A percentile compares a stretch with the other conserved stretches of the same genome.
Evolutionary conservation across 306 rosid genomes (phyloP).

Genomic region (Quercus suber): DNA sequence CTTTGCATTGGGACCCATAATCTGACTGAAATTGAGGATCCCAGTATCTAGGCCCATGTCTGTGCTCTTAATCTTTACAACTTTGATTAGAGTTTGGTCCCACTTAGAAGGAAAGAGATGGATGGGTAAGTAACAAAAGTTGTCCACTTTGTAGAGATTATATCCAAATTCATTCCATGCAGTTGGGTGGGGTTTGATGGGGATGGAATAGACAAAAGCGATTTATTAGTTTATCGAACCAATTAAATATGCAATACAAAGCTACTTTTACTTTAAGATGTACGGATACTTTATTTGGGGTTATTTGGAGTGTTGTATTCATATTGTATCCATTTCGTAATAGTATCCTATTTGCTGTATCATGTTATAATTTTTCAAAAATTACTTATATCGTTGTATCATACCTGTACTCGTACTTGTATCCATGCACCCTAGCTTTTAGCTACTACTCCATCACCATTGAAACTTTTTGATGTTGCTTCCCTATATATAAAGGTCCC

Average conservation of each 20-base stretch:
- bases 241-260: neutral
- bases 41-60: neutral
- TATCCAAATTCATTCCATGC: neutral
- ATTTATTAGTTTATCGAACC: neutral
- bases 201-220: neutral
- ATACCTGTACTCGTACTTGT: fast-evolving
- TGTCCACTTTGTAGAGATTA: neutral
- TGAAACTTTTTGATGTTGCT: neutral
- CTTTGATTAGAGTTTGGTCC: neutral
- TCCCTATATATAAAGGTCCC: neutral
- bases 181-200: neutral
- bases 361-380: too few relatives aligned
- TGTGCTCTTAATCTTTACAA: neutral
- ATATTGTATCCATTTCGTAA: fast-evolving
- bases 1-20: neutral
- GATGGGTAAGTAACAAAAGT: neutral
- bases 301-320: fast-evolving
- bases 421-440: too few relatives aligned
- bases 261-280: too few relatives aligned
- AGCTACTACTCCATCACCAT: neutral
- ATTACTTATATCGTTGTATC: fast-evolving
- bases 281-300: too few relatives aligned
- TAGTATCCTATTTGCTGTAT: fast-evolving
- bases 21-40: neutral
- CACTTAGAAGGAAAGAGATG: neutral